Conservation (phyloP, 305 asterid species). For the Striga hermonthica region DNA sequence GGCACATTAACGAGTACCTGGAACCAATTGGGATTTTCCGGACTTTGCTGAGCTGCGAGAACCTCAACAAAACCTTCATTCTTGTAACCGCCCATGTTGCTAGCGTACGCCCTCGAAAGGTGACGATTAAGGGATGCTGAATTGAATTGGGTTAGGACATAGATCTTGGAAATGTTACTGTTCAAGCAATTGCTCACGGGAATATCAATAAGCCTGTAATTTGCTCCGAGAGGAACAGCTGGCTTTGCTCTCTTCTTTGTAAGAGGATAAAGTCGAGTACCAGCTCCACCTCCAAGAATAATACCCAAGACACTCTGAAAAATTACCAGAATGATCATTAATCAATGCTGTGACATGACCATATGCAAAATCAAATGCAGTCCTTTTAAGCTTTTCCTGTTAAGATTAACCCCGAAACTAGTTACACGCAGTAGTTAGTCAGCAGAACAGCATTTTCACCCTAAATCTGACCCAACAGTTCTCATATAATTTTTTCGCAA, state of each 20-base stretch:
- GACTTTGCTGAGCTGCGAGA: constrained; percentile 98
- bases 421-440: constrained; percentile 15
- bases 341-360: constrained; percentile 20
- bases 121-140: constrained; percentile 97
- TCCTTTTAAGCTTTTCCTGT: constrained; percentile 9
- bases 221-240: constrained; percentile 96
- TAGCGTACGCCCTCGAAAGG: constrained; percentile 88
- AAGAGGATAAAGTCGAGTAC: constrained; percentile 86
- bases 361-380: constrained; percentile 4
- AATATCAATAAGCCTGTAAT: constrained; percentile 83
- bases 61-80: constrained; percentile 93
- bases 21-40: constrained; percentile 91
- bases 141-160: constrained; percentile 92
- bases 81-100: constrained; percentile 85
- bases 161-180: constrained; percentile 83
- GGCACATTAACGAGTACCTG: constrained; percentile 49
- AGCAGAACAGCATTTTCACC: not conserved
- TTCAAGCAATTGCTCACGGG: constrained; percentile 97
- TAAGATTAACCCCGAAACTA: constrained; percentile 21
- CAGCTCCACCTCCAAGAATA: constrained; percentile 98
- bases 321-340: constrained; percentile 28
- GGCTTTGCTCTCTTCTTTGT: constrained; percentile 96
- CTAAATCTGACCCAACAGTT: constrained; percentile 8
- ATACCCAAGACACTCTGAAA: constrained; percentile 88
- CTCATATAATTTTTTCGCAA: constrained; percentile 5